A percentile compares a stretch with the other conserved stretches of the same genome.
Evolutionary conservation across 2,329 filamentous ascomycete species (phyloP).

Genomic region (Colletotrichum camelliae): DNA sequence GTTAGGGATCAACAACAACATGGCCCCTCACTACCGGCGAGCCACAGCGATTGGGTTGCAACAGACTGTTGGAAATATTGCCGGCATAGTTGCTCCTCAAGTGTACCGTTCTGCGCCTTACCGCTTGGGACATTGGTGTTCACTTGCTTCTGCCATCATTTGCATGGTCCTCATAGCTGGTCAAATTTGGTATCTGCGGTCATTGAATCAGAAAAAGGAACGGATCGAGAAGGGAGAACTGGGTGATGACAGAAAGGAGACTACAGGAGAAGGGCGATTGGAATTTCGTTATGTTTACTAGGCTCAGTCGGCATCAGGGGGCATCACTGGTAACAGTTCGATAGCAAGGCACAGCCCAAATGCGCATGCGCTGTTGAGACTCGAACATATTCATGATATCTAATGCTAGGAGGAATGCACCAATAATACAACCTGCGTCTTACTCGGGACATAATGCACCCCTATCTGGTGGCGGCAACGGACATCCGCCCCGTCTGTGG

Average conservation of each 20-base stretch:
- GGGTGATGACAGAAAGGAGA: conserved; percentile 11
- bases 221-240: background rate
- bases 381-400: background rate
- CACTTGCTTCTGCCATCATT: conserved; percentile 13
- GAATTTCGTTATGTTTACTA: conserved; percentile 21
- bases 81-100: conserved; percentile 37
- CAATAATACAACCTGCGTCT: background rate
- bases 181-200: conserved; percentile 9
- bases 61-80: conserved; percentile 54
- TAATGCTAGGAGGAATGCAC: background rate
- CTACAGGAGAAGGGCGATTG: conserved; percentile 12
- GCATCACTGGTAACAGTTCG: background rate
- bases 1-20: conserved; percentile 45
- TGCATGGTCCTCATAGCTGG: conserved; percentile 11
- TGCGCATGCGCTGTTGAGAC: background rate
- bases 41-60: conserved; percentile 54
- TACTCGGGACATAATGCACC: background rate
- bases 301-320: background rate
- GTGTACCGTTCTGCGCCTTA: conserved; percentile 32
- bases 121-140: conserved; percentile 30
- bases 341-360: background rate
- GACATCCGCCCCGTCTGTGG: background rate
- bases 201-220: conserved; percentile 17
- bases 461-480: background rate
- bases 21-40: conserved; percentile 47